Percentiles rank a stretch among this genome's conserved stretches.
phyloP scores from a whole-genome alignment of 1,139 yeast species.

The Debaryomyces sp. region DNA sequence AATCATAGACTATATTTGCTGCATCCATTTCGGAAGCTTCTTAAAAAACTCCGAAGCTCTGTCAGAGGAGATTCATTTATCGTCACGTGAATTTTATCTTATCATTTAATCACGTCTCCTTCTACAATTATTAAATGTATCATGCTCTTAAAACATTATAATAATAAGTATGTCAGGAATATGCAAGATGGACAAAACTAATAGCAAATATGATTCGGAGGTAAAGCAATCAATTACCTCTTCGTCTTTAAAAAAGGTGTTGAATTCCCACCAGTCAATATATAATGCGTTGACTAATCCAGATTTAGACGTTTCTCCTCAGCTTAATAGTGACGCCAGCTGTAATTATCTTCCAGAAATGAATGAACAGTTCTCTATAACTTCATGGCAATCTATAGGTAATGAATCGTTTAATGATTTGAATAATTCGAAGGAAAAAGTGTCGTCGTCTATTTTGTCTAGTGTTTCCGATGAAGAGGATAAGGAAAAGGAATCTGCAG shows the following conservation, averaged over 20 bases:
- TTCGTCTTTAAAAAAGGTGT: conserved; percentile 21
- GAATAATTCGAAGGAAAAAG: conserved; percentile 4
- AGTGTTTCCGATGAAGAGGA: conserved; percentile 30
- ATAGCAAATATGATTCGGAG: not conserved
- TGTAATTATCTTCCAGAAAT: conserved; percentile 14
- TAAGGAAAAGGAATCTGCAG: conserved; percentile 20
- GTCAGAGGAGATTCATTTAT: not conserved
- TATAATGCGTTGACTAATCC: conserved; percentile 45
- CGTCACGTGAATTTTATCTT: conserved; percentile 8
- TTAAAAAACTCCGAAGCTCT: not conserved
- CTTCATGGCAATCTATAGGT: conserved; percentile 27
- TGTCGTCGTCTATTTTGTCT: conserved; percentile 27
- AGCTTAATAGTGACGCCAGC: conserved; percentile 5
- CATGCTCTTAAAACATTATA: not conserved
- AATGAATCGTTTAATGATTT: conserved; percentile 11
- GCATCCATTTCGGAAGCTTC: not conserved
- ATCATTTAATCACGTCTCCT: conserved; percentile 10
- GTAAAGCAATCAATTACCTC: not conserved
- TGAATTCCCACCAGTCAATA: conserved; percentile 43
- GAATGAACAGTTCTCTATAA: conserved; percentile 16
- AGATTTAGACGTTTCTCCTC: conserved; percentile 36
- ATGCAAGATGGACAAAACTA: not conserved
- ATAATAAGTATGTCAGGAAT: not conserved
- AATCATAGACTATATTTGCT: not conserved
- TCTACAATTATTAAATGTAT: not conserved